Base-by-base conservation (phyloP, 1,284 basidiomycete genomes). In the Cystobasidium sp. region DNA sequence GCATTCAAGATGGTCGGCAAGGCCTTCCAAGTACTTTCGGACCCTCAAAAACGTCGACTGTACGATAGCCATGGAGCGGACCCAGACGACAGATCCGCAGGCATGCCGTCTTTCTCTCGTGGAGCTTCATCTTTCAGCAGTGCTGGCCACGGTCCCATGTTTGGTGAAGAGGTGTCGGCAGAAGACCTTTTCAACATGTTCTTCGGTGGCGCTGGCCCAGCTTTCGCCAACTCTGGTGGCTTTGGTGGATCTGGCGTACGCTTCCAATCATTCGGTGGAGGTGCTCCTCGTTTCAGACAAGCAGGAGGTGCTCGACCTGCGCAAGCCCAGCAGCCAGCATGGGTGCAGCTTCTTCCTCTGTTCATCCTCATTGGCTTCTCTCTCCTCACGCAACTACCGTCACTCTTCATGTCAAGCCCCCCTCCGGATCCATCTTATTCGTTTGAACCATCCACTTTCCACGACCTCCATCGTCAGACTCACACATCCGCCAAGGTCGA, bases 111-210 rank as follows among this genome's bases (percentile, higher is more conserved):
- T 7, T 87, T 85, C n/a, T 83, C 88, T n/a, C 84, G 83, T 0
- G 79, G 79, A 3, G 84, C 85, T 55, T 83, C 86, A 16, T 81
- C 86, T 18, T 80, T 80, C 75, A 80, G 81, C 56, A 79, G 78
- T 41, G 80, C 81, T 16, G 81, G 80, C 67, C 78, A 80, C 18
- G 79, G 79, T 37, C 80, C 79, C 39, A 75, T 77, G 62, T 81
- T 91, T 78, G 91, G 92, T 10, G 89, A 89, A 67, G 95, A 97
- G 81, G 86, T 99, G 78, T 94, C 92, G 75, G 94, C 96, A 0
- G 94, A 97, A 83, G 96, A 99, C 77, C 81, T 99, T 68, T 99
- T 99, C 86, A 96, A 97, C 81, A 95, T 97, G 92, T 98, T 99
- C 88, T 99, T 99, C 82, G 94, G 93, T 24, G 90, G 90, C 20